Base-by-base conservation (phyloP, 345 rosid genomes). In the Hirschfeldia incana region DNA sequence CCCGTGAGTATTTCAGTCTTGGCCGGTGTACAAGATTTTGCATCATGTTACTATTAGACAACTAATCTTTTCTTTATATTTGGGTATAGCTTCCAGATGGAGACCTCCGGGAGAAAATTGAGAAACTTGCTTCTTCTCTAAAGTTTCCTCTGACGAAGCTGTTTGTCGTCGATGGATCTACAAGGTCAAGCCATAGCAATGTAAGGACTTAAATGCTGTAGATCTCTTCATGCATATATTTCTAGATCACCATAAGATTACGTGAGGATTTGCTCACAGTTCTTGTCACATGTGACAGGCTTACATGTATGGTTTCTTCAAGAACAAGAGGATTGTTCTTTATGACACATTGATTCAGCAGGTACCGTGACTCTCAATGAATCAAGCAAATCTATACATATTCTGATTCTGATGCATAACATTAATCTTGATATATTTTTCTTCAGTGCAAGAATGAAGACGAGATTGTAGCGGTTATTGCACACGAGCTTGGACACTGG, bases 151-250 rank as follows among this genome's bases (percentile, higher is more conserved):
- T 93, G 66, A 96, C 89, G 86, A 96, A 96, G 85, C 86, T 96
- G 85, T 96, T 90, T 76, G 97, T 93, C 67, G 97, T 96, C 0
- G 99, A 96, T 86, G 99, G 99, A 82, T 96, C 99, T 69, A 96
- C 99, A 81, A 93, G 99, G 82, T 93, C 98, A 83, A 93, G 97
- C 88, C 99, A 96, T 76, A 93, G 99, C 91, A 96, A 96, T 90
- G 99, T 96, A 84, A 89, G 98, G 64, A 77, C 0, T 34, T 69
- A 10, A 57, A 44, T 1, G 33, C 37, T 57, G 44, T 49, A 80
- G 68, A 65, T 66, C 26, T 46, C 49, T 33, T 30, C 49, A 36
- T 73, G 4, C 34, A 59, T 79, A 13, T 53, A 21, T 39, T 68
- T 21, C 62, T 34, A 49, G 44, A 36, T 59, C 10, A 44, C 73